Evolutionary conservation across 768 basidiomycete species (phyloP).

Genomic region (Boletus pseudo-olivaceus): DNA sequence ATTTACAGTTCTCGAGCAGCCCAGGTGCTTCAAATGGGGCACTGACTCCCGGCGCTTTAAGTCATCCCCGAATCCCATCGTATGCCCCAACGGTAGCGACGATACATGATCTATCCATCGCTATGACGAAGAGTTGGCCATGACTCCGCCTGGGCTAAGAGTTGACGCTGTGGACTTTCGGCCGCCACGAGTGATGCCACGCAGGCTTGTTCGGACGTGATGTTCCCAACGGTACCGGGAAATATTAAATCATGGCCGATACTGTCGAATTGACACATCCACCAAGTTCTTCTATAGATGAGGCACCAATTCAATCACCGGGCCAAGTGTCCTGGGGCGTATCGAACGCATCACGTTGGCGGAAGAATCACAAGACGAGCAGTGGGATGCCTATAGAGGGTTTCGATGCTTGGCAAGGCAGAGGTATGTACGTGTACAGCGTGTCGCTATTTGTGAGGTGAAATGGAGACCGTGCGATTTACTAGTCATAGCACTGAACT

Average conservation of each 20-base stretch:
- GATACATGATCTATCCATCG: background rate
- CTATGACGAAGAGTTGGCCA: background rate
- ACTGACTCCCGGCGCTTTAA: background rate
- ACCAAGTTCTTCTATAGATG: background rate
- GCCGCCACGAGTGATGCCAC: background rate
- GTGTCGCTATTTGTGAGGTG: too few relatives aligned
- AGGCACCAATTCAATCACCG: background rate
- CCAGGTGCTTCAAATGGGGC: background rate
- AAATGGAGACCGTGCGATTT: too few relatives aligned
- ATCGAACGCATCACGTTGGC: background rate
- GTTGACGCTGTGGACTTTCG: background rate
- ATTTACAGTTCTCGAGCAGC: too few relatives aligned
- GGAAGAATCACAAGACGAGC: background rate
- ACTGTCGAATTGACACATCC: background rate
- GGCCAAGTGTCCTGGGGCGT: background rate
- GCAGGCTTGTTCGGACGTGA: background rate
- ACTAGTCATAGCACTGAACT: too few relatives aligned
- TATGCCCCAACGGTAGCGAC: background rate
- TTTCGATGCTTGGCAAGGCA: too few relatives aligned
- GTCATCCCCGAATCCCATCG: background rate
- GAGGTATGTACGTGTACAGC: too few relatives aligned
- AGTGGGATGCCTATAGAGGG: background rate
- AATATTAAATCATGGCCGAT: background rate
- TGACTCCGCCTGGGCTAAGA: background rate
- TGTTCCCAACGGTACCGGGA: background rate